These are phyloP conservation scores for Acanthochlamys bracteata DNA, from an alignment of 106 monocot genomes.

Conservation along the genomic window DNA sequence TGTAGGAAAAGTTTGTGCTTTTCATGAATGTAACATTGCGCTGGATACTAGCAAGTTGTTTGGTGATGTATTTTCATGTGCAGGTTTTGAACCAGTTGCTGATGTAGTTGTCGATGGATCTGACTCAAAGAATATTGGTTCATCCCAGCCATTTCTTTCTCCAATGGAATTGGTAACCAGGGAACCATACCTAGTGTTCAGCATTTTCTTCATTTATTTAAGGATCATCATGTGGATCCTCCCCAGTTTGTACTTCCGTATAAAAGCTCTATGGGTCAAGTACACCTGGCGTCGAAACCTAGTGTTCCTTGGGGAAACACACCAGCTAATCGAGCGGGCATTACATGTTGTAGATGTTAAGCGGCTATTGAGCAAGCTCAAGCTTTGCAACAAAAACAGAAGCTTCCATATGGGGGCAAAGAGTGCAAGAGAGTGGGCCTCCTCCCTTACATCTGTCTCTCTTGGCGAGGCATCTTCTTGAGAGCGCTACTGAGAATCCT, in stretches of 20 bases:
- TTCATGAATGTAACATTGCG: neutral
- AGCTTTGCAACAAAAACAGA: constrained; percentile 49
- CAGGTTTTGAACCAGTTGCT: constrained; percentile 54
- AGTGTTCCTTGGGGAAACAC: constrained; percentile 39
- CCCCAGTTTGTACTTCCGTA: constrained; percentile 18
- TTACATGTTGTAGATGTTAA: constrained; percentile 47
- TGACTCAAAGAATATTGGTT: neutral
- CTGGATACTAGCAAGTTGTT: neutral
- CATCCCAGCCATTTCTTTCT: constrained; percentile 15
- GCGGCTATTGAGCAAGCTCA: constrained; percentile 59
- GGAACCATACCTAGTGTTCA: constrained; percentile 53
- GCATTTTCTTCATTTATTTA: constrained; percentile 42
- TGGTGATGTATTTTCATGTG: neutral
- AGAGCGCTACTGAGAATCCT: neutral
- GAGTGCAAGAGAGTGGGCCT: constrained; percentile 79
- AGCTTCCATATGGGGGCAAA: constrained; percentile 67
- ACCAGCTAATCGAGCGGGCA: constrained; percentile 39
- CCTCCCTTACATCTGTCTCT: constrained; percentile 78
- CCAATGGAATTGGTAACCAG: constrained; percentile 26
- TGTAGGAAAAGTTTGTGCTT: neutral
- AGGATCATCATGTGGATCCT: constrained; percentile 29
- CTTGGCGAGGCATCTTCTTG: constrained; percentile 50
- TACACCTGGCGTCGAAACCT: constrained; percentile 22
- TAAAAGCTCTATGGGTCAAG: constrained; percentile 30
- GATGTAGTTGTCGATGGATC: constrained; percentile 31